Evolutionary conservation across 2,329 filamentous ascomycete species (phyloP).

Genomic region (Ophiostoma piceae): DNA sequence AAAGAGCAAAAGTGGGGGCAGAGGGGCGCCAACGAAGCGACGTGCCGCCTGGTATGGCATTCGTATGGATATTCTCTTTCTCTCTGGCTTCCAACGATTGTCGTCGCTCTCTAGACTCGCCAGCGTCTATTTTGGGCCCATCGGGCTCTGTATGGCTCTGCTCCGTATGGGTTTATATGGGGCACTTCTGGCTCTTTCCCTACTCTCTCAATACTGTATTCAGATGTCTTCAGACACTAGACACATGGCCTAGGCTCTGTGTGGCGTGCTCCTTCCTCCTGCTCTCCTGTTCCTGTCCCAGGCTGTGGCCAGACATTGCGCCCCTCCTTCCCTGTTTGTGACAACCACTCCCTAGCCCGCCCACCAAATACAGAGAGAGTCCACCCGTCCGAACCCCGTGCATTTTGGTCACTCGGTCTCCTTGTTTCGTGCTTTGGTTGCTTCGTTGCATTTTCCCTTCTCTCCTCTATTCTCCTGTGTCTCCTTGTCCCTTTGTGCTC

Average conservation of each 20-base stretch:
- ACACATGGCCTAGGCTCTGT: background rate
- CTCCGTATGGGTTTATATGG: background rate
- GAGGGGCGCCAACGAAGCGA: conserved; percentile 10
- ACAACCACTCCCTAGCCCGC: conserved; percentile 17
- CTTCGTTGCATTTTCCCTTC: conserved; percentile 14
- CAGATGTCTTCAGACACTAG: background rate
- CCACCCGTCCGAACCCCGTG: conserved; percentile 22
- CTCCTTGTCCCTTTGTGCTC: conserved; percentile 2
- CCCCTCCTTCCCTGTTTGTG: conserved; percentile 25
- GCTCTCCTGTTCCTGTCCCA: background rate
- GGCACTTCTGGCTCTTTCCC: background rate
- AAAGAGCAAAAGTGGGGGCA: conserved; percentile 5
- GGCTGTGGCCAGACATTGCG: conserved; percentile 3
- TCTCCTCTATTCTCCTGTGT: conserved; percentile 4
- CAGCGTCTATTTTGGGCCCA: conserved; percentile 15
- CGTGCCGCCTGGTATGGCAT: background rate
- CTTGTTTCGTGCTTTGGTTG: conserved; percentile 16
- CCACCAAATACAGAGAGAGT: conserved; percentile 16
- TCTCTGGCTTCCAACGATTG: background rate
- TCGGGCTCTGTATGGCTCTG: background rate
- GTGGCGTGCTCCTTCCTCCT: conserved; percentile 1
- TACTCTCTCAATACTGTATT: background rate
- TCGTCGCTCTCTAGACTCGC: conserved; percentile 15
- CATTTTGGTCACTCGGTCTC: conserved; percentile 17
- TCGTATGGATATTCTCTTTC: background rate